These are phyloP conservation scores for Acanthamoeba castellanii DNA, from an alignment of 208 protist genomes.

Conservation along the genomic window DNA sequence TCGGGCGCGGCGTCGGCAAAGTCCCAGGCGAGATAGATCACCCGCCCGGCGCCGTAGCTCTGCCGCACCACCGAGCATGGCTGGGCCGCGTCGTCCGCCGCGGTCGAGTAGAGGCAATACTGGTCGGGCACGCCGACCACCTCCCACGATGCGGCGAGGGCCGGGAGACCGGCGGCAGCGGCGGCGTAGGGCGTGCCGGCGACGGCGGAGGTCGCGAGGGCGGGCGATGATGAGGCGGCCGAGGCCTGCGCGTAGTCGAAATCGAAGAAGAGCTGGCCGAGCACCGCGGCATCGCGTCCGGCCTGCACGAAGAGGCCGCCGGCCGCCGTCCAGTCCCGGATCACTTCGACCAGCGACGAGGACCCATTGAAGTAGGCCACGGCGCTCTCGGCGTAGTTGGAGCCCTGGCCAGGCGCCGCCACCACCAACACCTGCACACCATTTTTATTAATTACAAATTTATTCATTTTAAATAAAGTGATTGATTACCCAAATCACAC, in stretches of 20 bases:
- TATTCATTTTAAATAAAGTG: not conserved
- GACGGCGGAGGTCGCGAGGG: not conserved
- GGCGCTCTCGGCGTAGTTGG: not conserved
- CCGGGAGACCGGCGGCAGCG: not conserved
- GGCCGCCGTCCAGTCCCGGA: not conserved
- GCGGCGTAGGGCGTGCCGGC: conserved; percentile 1
- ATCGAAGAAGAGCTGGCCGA: not conserved
- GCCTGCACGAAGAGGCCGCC: not conserved
- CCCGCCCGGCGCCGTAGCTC: not conserved
- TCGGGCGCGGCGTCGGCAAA: conserved; percentile 14
- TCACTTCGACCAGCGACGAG: not conserved
- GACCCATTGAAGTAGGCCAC: not conserved
- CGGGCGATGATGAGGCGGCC: not conserved
- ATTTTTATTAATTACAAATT: not conserved
- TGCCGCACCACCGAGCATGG: not conserved
- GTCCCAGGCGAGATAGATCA: conserved; percentile 29
- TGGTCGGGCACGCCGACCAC: not conserved
- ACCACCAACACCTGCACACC: conserved; percentile 12
- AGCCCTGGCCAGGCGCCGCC: not conserved
- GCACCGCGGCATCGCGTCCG: not conserved
- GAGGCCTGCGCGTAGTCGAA: not conserved
- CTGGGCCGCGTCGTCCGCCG: not conserved
- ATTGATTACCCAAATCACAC: not conserved
- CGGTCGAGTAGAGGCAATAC: not conserved
- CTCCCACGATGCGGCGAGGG: not conserved